These are phyloP conservation scores for Botryosphaeria dothidea DNA, from an alignment of 2,329 filamentous ascomycete species.

Conservation along the genomic window DNA sequence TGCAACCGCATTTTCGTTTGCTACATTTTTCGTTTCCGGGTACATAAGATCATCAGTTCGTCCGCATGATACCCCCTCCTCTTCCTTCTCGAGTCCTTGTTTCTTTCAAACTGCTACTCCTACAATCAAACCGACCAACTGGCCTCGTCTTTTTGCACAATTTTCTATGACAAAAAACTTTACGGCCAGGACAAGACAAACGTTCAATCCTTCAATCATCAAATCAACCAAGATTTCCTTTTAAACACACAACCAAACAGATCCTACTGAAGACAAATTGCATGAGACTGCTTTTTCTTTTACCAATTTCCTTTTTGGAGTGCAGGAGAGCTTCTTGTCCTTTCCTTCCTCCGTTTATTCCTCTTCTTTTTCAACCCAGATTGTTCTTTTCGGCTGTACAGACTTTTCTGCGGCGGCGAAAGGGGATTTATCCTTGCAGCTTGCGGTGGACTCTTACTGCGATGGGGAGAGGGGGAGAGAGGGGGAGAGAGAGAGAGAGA, in stretches of 20 bases:
- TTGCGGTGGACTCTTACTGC: not conserved
- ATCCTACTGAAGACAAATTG: slow-evolving; percentile 2
- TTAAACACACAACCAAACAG: not conserved
- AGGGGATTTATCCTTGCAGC: not conserved
- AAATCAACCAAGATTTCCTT: not conserved
- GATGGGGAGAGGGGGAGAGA: too few species aligned
- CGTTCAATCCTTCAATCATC: slow-evolving; percentile 1
- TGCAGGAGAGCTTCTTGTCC: too few species aligned
- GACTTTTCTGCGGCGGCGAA: not conserved
- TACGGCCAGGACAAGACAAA: slow-evolving; percentile 2
- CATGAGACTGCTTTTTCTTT: not conserved
- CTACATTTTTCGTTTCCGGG: not conserved
- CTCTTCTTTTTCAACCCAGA: not conserved
- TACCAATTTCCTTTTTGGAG: not conserved
- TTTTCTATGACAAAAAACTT: not conserved
- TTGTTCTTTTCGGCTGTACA: not conserved
- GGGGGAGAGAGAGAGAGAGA: not conserved
- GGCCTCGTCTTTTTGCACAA: not conserved
- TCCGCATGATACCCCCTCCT: slow-evolving; percentile 14
- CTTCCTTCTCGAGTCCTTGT: not conserved
- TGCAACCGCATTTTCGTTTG: not conserved
- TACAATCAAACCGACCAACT: not conserved
- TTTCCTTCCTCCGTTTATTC: not conserved
- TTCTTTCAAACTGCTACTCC: not conserved
- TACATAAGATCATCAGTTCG: slow-evolving; percentile 17